These are phyloP conservation scores for Linnemannia elongata DNA, from an alignment of 192 early-diverging fungal species.

Conservation along the genomic window DNA sequence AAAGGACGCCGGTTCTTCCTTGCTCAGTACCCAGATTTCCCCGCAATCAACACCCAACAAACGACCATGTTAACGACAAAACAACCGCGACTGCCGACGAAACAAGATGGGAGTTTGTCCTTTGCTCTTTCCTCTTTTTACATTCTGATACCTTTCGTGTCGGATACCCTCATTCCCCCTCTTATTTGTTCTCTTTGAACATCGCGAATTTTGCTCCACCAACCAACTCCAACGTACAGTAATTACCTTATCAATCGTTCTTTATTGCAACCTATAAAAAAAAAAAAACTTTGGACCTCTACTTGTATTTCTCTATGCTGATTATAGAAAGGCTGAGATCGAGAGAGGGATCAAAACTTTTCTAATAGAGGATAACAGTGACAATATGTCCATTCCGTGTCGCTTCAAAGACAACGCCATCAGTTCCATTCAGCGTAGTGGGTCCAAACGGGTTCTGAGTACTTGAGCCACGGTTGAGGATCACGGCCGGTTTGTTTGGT, in stretches of 20 bases:
- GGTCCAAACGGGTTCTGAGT: slow-evolving; percentile 80
- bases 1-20: not conserved
- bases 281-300: not conserved
- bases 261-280: not conserved
- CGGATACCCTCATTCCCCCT: not conserved
- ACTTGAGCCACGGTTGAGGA: slow-evolving; percentile 72
- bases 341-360: not conserved
- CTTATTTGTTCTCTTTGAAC: not conserved
- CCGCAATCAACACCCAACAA: not conserved
- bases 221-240: not conserved
- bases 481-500: slow-evolving; percentile 63
- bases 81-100: not conserved
- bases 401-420: slow-evolving; percentile 72
- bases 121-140: not conserved
- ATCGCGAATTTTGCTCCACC: not conserved
- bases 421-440: slow-evolving; percentile 75
- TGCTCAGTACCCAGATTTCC: not conserved
- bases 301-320: not conserved
- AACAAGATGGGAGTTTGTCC: not conserved
- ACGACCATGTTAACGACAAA: not conserved
- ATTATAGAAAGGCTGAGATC: not conserved
- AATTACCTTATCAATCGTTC: not conserved
- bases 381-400: slow-evolving; percentile 75
- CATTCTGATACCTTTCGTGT: not conserved
- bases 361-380: slow-evolving; percentile 69